Evolutionary conservation across 164 flowering plant genomes (phyloP), one percentile per base, ranked within the genome.

Genomic region (Nelumbo lutea): DNA sequence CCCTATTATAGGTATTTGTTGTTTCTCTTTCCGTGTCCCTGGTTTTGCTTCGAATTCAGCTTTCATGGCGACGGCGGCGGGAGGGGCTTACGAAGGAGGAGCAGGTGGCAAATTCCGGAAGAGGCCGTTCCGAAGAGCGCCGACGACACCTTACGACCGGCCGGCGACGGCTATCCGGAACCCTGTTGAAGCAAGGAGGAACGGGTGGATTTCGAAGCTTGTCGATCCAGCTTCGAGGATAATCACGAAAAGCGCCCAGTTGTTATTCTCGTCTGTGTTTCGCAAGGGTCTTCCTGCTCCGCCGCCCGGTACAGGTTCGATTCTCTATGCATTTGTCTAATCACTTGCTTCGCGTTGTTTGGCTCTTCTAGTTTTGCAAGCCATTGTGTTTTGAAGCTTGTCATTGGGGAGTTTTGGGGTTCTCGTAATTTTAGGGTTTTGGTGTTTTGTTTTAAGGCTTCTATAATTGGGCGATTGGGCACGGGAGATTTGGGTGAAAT

Each of bases 191-290:
- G 60, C 42, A 14, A 63, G 40, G 27, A 53, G 51, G 42, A 76
- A 76, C 57, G 83, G 88, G 0, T 92, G 94, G 92, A 61, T 90
- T 9, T 82, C 89, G 45, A 90, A 84, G 81, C 66, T 90, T 38
- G 87, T 92, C 45, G 92, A 92, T 80, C 97, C 97, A 2, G 96
- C 96, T 41, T 87, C 89, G 42, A 74, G 79, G 69, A 79, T 92
- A 62, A 85, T 90, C 15, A 57, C 88, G 27, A 70, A 73, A 39
- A 75, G 87, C 50, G 97, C 97, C 13, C 78, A 85, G 62, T 72
- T 70, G 9, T 75, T 92, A 4, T 87, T 85, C 68, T 68, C 83
- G 41, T 82, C 96, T 11, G 72, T 88, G 10, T 84, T 86, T 57
- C 81, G 85, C 42, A 88, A 83, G 68, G 79, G 80, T 42, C 88